Percentiles rank a stretch among this genome's conserved stretches.
Evolutionary conservation across 306 rosid genomes (phyloP).

Genomic region (Amphicarpaea edgeworthii): DNA sequence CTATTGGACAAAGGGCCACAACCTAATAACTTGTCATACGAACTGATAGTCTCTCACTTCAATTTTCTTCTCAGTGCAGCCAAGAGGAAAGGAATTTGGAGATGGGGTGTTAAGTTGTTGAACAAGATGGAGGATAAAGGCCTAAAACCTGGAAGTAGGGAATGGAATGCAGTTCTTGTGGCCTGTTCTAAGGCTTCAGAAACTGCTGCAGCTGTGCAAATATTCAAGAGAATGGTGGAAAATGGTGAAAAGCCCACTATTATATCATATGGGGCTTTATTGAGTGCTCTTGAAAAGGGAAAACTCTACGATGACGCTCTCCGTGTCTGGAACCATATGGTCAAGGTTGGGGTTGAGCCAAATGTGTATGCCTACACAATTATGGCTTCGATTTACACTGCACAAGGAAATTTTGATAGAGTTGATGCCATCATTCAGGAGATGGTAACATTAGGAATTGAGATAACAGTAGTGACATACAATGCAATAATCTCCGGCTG

Average conservation of each 20-base stretch:
- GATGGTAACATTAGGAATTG: constrained; percentile 72
- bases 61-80: constrained; percentile 84
- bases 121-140: constrained; percentile 98
- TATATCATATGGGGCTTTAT: constrained; percentile 90
- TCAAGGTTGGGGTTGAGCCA: constrained; percentile 80
- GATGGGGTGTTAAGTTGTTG: constrained; percentile 91
- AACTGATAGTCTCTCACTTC: constrained; percentile 80
- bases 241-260: constrained; percentile 87
- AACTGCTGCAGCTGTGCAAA: constrained; percentile 80
- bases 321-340: constrained; percentile 89
- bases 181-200: constrained; percentile 96
- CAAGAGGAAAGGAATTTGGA: constrained; percentile 81
- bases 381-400: constrained; percentile 88
- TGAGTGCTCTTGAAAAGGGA: constrained; percentile 95
- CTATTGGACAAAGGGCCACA: constrained; percentile 91
- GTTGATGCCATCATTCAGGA: constrained; percentile 77
- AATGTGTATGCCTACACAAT: constrained; percentile 84
- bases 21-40: constrained; percentile 89
- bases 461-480: constrained; percentile 83
- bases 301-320: constrained; percentile 88
- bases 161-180: constrained; percentile 92
- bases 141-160: constrained; percentile 82
- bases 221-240: constrained; percentile 93
- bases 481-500: constrained; percentile 86
- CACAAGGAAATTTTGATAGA: constrained; percentile 77